Base-by-base conservation (phyloP, 1,139 yeast genomes). In the Suhomyces taliae region DNA sequence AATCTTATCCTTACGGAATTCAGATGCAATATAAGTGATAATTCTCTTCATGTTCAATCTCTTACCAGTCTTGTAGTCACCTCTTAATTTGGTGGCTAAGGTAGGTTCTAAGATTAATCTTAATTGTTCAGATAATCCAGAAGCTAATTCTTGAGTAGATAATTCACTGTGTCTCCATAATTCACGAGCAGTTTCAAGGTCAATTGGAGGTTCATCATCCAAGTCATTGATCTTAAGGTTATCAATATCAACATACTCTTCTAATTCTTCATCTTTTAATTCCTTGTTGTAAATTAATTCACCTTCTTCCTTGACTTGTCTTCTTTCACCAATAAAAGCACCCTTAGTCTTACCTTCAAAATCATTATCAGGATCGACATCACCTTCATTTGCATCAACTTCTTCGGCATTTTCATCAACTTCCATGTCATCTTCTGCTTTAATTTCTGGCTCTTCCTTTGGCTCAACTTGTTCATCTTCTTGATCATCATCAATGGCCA, bases 11-110 rank as follows among this genome's bases (percentile, higher is more conserved):
- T 93, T 93, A 61, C 96, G 85, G 81, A 90, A 95, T 61, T 91
- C 97, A 41, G 96, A 88, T 1, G 99, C 99, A 73, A 95, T 93
- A 68, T 93, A 95, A 11, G 99, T 97, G 60, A 95, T 93, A 57
- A 95, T 95, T 56, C 98, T 78, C 76, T 91, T 93, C 98, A 95
- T 91, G 67, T 95, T 95, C 61, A 95, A 79, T 55, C 99, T 78
- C 67, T 95, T 95, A 66, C 99, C 99, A 2, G 98, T 91, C 68
- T 91, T 90, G 69, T 90, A 95, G 66, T 95, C 99, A 59, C 99
- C 99, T 54, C 82, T 83, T 49, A 95, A 75, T 65, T 93, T 93
- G 3, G 99, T 93, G 11, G 97, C 96, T 53, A 89, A 74, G 0
- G 99, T 93, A 6, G 99, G 99, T 62, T 93, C 99, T 58, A 95